Evolutionary conservation across 202 grass and related monocot genomes (phyloP), one percentile per base, ranked within the genome.

Genomic region (Musa balbisiana): DNA sequence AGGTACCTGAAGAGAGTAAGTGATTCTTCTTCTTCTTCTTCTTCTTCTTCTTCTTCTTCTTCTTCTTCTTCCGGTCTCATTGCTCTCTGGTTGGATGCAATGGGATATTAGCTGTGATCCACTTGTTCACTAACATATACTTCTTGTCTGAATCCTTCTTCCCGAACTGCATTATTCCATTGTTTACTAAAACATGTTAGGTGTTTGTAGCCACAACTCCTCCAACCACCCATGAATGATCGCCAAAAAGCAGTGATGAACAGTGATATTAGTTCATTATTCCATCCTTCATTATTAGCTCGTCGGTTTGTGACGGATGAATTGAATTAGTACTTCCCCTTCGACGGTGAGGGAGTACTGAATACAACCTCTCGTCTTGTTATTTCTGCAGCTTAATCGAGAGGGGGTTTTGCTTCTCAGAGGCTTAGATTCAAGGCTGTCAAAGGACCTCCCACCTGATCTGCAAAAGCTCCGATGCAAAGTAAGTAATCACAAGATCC

Each of bases 381-480:
- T 11, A 19, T 53, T 4, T 16, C 2, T 72, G 5, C 11, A 73
- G 71, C 15, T 73, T 10, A 73, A 73, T 3, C 3, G 49, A 20
- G 11, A 55, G 10, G 51, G 71, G 21, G n/a, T 73, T 25, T 25
- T 73, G 11, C 51, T 73, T n/a, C 51, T 73, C 8, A 55, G 49
- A 54, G 71, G 71, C 3, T 49, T 73, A 13, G 71, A 73, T 26
- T 73, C 71, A 5, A 73, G 51, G 51, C 71, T 73, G 15, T 73
- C 52, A 10, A 73, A 53, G 49, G 71, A 73, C 3, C 51, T 73
- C 10, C 51, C 71, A 11, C 27, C 49, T 43, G 71, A 73, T 11
- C 51, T 73, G 10, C 71, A 73, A n/a, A 73, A 53, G 20, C 71
- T 73, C 23, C 71, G 71, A 14, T 73, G 71, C 52, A 73, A 73